These are phyloP conservation scores for Ormosia emarginata DNA, from an alignment of 306 rosid genomes.

Conservation along the genomic window DNA sequence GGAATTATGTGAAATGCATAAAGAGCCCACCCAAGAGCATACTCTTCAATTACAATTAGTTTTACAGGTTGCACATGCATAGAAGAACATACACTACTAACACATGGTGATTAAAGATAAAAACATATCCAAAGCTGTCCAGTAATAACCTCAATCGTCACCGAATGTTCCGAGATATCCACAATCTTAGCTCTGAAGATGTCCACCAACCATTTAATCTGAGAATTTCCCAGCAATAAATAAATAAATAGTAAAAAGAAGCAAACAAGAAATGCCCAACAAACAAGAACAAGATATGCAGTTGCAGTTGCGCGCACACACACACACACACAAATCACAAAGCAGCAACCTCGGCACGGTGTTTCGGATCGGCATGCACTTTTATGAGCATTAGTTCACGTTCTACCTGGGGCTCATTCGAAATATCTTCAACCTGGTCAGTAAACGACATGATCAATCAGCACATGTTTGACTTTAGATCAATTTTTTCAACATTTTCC, in stretches of 20 bases:
- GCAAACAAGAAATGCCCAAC: background rate
- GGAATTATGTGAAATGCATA: background rate
- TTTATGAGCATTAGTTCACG: slow-evolving; percentile 79
- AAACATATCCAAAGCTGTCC: background rate
- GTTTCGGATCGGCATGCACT: slow-evolving; percentile 45
- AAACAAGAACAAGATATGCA: background rate
- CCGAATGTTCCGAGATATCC: slow-evolving; percentile 65
- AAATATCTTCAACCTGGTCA: slow-evolving; percentile 70
- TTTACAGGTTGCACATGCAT: background rate
- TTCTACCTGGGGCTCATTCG: slow-evolving; percentile 72
- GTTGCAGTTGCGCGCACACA: too few relatives aligned
- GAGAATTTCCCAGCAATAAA: slow-evolving; percentile 15
- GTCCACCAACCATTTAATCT: slow-evolving; percentile 80
- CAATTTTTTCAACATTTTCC: too few relatives aligned
- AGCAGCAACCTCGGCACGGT: slow-evolving; percentile 57
- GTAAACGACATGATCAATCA: background rate
- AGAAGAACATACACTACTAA: background rate
- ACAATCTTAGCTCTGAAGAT: slow-evolving; percentile 72
- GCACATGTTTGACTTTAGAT: too few relatives aligned
- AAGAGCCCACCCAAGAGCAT: background rate
- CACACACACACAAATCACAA: background rate
- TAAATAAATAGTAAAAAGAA: slow-evolving; percentile 11
- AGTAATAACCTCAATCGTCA: slow-evolving; percentile 67
- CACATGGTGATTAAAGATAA: background rate
- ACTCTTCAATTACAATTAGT: background rate